Percentiles rank a stretch among this genome's conserved stretches.
These are phyloP conservation scores for Syzygium oleosum DNA, from an alignment of 345 rosid genomes.

Conservation along the genomic window DNA sequence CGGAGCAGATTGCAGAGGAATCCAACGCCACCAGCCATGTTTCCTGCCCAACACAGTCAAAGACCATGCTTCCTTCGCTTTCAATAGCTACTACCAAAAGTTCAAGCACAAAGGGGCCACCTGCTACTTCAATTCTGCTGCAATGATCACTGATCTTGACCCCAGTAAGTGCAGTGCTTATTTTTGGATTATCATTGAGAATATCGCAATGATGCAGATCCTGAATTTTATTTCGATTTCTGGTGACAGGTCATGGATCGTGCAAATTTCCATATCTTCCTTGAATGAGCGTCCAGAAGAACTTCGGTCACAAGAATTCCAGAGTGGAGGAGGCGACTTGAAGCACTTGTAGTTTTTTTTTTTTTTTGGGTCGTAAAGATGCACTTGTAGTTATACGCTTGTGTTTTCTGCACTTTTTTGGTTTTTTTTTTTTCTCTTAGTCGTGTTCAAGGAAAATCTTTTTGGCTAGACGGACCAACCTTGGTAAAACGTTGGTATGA, in stretches of 20 bases:
- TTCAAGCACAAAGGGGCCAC: constrained; percentile 52
- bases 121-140: constrained; percentile 54
- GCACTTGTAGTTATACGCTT: not conserved
- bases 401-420: not conserved
- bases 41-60: constrained; percentile 31
- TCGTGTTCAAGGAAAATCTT: not conserved
- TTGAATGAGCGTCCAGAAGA: not conserved
- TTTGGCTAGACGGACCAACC: not conserved
- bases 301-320: not conserved
- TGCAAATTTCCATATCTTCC: constrained; percentile 8
- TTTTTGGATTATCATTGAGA: not conserved
- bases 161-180: constrained; percentile 29
- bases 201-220: not conserved
- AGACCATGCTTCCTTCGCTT: constrained; percentile 55
- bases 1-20: constrained; percentile 41
- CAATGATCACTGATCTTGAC: constrained; percentile 48
- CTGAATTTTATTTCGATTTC: not conserved
- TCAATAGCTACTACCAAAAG: constrained; percentile 54
- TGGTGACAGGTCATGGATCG: constrained; percentile 9
- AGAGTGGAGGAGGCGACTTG: not conserved
- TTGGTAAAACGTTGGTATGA: not conserved
- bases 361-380: no score
- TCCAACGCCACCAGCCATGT: constrained; percentile 33
- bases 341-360: no score
- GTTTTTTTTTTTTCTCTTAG: not conserved